phyloP scores from a whole-genome alignment of 164 flowering plant genomes.

The Euptelea pleiosperma region DNA sequence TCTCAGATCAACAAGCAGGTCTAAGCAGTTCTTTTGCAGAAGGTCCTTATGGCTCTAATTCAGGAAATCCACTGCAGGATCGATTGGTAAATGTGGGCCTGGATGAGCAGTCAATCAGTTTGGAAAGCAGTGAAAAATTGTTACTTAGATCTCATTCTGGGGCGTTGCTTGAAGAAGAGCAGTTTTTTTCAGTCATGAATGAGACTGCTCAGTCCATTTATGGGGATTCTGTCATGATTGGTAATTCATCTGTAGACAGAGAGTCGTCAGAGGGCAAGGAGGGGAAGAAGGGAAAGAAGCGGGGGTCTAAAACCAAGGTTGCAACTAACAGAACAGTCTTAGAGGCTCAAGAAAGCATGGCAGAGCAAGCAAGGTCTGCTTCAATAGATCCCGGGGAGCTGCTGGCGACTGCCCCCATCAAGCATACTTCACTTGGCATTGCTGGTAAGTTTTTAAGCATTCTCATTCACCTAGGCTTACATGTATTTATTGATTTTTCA shows the following conservation, averaged over 20 bases:
- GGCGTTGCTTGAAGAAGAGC: slow-evolving; percentile 29
- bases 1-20: slow-evolving; percentile 41
- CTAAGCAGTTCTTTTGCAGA: slow-evolving; percentile 31
- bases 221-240: slow-evolving; percentile 21
- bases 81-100: slow-evolving; percentile 15
- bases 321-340: slow-evolving; percentile 19
- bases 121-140: slow-evolving; percentile 35
- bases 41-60: slow-evolving; percentile 39
- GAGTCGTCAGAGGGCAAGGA: slow-evolving; percentile 35
- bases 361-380: slow-evolving; percentile 28
- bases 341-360: slow-evolving; percentile 34
- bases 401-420: slow-evolving; percentile 30
- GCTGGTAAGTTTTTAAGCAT: slow-evolving; percentile 26
- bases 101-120: slow-evolving; percentile 27
- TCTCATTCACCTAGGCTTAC: not conserved
- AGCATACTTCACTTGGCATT: slow-evolving; percentile 37
- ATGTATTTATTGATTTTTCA: not conserved
- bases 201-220: slow-evolving; percentile 24
- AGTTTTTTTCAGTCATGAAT: slow-evolving; percentile 24
- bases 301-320: slow-evolving; percentile 31
- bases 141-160: slow-evolving; percentile 35
- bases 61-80: slow-evolving; percentile 30
- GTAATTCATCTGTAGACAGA: slow-evolving; percentile 23
- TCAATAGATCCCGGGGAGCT: slow-evolving; percentile 32
- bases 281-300: slow-evolving; percentile 35